phyloP scores from a whole-genome alignment of 1,284 basidiomycete genomes.

The Leccinum variabile region DNA sequence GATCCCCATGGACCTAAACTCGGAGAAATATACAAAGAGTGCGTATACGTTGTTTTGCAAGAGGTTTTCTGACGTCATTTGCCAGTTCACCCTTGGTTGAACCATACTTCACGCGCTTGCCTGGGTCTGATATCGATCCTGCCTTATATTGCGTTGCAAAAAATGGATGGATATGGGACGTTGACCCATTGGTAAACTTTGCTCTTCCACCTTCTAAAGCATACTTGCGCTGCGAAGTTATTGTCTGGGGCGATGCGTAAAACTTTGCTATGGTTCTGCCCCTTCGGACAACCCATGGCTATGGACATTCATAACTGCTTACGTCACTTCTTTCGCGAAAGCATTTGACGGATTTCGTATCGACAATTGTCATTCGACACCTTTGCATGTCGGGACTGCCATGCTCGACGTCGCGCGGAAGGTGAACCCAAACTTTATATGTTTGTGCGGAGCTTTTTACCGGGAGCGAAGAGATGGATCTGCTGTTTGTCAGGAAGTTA shows the following conservation, averaged over 20 bases:
- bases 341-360: conserved; percentile 95
- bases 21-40: conserved; percentile 80
- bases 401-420: conserved; percentile 91
- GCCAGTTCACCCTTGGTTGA: conserved; percentile 80
- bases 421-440: conserved; percentile 88
- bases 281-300: conserved; percentile 90
- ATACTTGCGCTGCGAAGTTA: conserved; percentile 93
- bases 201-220: conserved; percentile 94
- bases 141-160: conserved; percentile 84
- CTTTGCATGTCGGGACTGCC: conserved; percentile 87
- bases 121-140: conserved; percentile 61
- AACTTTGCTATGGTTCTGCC: conserved; percentile 85
- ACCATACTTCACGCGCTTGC: conserved; percentile 85
- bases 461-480: conserved; percentile 91
- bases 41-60: conserved; percentile 10
- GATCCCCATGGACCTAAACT: conserved; percentile 82
- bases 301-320: conserved; percentile 91
- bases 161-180: conserved; percentile 99
- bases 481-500: conserved; percentile 88
- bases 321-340: conserved; percentile 77
- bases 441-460: conserved; percentile 98
- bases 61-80: conserved; percentile 13
- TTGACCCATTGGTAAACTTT: conserved; percentile 93
- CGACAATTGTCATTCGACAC: conserved; percentile 98
- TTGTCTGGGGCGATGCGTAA: conserved; percentile 97